These are phyloP conservation scores for Gossypium stocksii DNA, from an alignment of 345 rosid species.

Conservation along the genomic window DNA sequence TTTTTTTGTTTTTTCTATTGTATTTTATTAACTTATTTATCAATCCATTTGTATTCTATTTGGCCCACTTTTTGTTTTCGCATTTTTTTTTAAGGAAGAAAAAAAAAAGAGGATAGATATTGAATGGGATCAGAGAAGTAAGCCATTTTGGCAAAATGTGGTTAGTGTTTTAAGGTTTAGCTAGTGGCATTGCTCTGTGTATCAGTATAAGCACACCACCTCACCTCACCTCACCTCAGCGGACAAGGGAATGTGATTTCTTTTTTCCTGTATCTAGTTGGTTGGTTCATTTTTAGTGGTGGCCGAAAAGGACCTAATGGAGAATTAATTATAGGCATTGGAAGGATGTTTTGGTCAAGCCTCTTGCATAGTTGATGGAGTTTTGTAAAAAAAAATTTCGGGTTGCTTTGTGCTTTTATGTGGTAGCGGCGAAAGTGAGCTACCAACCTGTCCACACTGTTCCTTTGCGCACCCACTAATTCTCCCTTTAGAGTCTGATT, in stretches of 20 bases:
- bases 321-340: slow-evolving; percentile 1
- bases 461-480: slow-evolving; percentile 12
- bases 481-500: not conserved
- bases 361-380: not conserved
- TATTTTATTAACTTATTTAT: slow-evolving; percentile 21
- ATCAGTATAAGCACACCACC: no score
- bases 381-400: not conserved
- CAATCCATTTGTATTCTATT: slow-evolving; percentile 35
- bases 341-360: slow-evolving; percentile 17
- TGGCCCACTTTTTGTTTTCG: no score
- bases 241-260: not conserved
- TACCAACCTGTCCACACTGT: slow-evolving; percentile 12
- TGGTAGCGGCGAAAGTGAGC: slow-evolving; percentile 32
- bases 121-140: not conserved
- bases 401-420: slow-evolving; percentile 15
- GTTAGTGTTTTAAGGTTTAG: no score
- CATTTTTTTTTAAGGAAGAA: slow-evolving; percentile 11
- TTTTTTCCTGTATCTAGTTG: not conserved
- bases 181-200: no score
- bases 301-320: slow-evolving; percentile 17
- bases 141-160: no score
- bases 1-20: not conserved
- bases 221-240: no score
- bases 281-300: slow-evolving; percentile 16
- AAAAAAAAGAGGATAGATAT: not conserved